phyloP scores from a whole-genome alignment of 768 basidiomycete genomes.

The Mycena pura region DNA sequence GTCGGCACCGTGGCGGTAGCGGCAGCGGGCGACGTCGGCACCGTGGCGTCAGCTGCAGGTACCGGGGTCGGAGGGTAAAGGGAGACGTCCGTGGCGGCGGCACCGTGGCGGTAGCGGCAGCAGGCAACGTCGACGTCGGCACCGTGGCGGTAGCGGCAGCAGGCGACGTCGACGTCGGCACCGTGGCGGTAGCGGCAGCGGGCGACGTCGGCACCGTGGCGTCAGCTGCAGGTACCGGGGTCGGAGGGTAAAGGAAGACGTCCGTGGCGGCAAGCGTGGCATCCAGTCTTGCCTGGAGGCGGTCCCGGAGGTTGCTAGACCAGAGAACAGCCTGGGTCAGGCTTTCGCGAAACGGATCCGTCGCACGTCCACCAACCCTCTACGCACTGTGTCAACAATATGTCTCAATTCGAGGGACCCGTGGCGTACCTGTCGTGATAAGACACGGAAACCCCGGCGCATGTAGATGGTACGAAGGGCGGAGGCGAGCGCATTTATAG shows the following conservation, averaged over 20 bases:
- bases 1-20: too few species aligned
- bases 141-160: too few species aligned
- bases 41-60: too few species aligned
- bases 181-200: too few species aligned
- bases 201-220: too few species aligned
- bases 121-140: too few species aligned
- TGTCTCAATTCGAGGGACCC: background rate
- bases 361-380: background rate
- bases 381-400: background rate
- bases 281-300: conserved; percentile 24
- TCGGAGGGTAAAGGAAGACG: background rate
- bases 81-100: too few species aligned
- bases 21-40: too few species aligned
- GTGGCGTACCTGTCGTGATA: background rate
- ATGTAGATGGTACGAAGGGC: conserved; percentile 24
- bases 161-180: too few species aligned
- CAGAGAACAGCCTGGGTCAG: conserved; percentile 36
- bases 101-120: too few species aligned
- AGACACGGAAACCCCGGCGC: conserved; percentile 7
- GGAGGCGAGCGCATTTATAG: conserved; percentile 23
- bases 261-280: conserved; percentile 1
- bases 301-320: conserved; percentile 29
- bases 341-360: conserved; percentile 40
- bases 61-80: background rate
- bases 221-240: background rate